Evolutionary conservation across 2,329 filamentous ascomycete genomes (phyloP), one percentile per base, ranked within the genome.

Genomic region (Paecilomyces sp.): DNA sequence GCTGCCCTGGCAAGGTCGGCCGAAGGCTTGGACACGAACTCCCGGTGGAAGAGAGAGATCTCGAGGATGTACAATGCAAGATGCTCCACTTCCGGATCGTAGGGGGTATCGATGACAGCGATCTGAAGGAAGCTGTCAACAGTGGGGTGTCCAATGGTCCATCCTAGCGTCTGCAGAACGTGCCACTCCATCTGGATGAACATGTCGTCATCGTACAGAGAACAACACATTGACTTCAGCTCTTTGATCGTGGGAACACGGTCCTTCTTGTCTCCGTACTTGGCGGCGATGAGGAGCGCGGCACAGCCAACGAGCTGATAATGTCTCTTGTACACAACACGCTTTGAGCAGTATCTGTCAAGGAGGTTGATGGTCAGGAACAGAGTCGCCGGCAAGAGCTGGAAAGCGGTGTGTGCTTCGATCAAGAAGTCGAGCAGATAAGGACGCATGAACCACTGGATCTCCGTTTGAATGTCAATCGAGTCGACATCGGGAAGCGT

Each of bases 121-220:
- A 97, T 80, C 72, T 96, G 90, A 54, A 95, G 84, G 78, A 97
- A 99, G 74, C 89, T 90, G 76, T 97, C 93, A 65, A 97, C 90
- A 30, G 94, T 97, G 1, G 94, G 92, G 78, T 97, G 93, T 58
- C 94, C 94, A 66, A 99, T 90, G 66, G 88, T 87, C 94, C 94
- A 99, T 74, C 95, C 91, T 61, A 99, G 85, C 1, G 94, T 99
- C 79, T 97, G 95, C 68, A 99, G 84, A 41, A 99, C 93, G 76
- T 99, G 94, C 92, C 95, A 97, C 80, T 99, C 94, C 94, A 99
- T 99, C 77, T 99, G 94, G 11, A 92, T 93, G 79, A 99, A 99
- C 94, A 99, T 99, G 79, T 96, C 93, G 56, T 96, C 92, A 70
- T 99, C 94, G 78, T 99, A 99, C 47, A 97, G 84, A 41, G 90